Percentiles rank a stretch among this genome's conserved stretches.
Evolutionary conservation across 2,329 filamentous ascomycete genomes (phyloP).

Genomic region (Colletotrichum gigasporum): DNA sequence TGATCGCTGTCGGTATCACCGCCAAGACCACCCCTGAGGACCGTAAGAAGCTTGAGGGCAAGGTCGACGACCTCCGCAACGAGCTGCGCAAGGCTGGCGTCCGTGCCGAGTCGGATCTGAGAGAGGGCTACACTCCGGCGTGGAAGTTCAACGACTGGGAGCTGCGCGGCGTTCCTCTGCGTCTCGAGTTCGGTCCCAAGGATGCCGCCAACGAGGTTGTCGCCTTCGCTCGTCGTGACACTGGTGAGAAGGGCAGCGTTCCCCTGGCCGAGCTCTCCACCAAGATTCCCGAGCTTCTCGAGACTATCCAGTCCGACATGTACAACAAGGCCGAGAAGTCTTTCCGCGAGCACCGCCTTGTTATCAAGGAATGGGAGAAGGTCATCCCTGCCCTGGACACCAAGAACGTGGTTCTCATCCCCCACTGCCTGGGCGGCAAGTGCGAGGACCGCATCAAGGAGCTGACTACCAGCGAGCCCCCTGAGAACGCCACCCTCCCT

Average conservation of each 20-base stretch:
- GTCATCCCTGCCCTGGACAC: slow-evolving; percentile 89
- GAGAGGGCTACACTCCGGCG: slow-evolving; percentile 91
- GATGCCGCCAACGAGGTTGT: slow-evolving; percentile 88
- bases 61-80: slow-evolving; percentile 76
- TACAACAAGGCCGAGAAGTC: slow-evolving; percentile 77
- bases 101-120: slow-evolving; percentile 82
- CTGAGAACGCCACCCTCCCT: slow-evolving; percentile 52
- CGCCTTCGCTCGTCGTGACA: slow-evolving; percentile 87
- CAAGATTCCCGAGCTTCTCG: slow-evolving; percentile 82
- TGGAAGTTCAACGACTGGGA: slow-evolving; percentile 99
- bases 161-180: slow-evolving; percentile 91
- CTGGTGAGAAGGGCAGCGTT: slow-evolving; percentile 83
- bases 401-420: slow-evolving; percentile 93
- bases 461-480: slow-evolving; percentile 75
- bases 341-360: slow-evolving; percentile 82
- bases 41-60: slow-evolving; percentile 77
- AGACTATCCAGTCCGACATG: slow-evolving; percentile 89
- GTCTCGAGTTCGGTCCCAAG: slow-evolving; percentile 95
- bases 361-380: slow-evolving; percentile 87
- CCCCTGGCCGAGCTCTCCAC: slow-evolving; percentile 77
- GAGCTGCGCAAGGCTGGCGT: slow-evolving; percentile 78
- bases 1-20: slow-evolving; percentile 93
- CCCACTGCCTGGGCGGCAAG: slow-evolving; percentile 81
- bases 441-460: slow-evolving; percentile 98
- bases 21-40: slow-evolving; percentile 87